phyloP scores from a whole-genome alignment of 2,329 filamentous ascomycete species.

The Scortechinia acanthostroma region DNA sequence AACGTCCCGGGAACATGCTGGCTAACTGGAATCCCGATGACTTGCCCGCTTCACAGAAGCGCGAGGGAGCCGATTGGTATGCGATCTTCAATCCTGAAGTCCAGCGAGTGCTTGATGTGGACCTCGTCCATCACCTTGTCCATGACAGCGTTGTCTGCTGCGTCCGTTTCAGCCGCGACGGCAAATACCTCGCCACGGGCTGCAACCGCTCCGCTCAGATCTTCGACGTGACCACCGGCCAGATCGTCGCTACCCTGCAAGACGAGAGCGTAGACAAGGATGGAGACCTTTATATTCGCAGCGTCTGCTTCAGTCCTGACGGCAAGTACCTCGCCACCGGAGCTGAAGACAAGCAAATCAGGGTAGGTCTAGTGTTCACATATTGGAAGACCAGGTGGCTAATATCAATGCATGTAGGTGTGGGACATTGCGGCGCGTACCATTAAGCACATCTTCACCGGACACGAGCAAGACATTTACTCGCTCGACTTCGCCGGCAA shows the following conservation, averaged over 20 bases:
- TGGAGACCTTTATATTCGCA: constrained; percentile 92
- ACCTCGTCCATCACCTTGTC: constrained; percentile 82
- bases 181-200: constrained; percentile 90
- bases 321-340: constrained; percentile 89
- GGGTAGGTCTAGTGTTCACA: constrained; percentile 42
- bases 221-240: constrained; percentile 81
- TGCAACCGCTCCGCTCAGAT: constrained; percentile 99
- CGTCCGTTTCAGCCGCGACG: constrained; percentile 91
- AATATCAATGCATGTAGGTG: constrained; percentile 47
- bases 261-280: constrained; percentile 81
- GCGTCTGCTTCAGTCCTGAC: constrained; percentile 97
- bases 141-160: constrained; percentile 98
- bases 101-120: constrained; percentile 82
- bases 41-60: constrained; percentile 79
- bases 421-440: constrained; percentile 83
- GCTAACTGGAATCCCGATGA: constrained; percentile 83
- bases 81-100: constrained; percentile 92
- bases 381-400: constrained; percentile 7
- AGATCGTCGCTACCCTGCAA: constrained; percentile 82
- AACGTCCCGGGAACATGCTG: constrained; percentile 43
- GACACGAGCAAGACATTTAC: constrained; percentile 98
- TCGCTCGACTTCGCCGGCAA: constrained; percentile 91
- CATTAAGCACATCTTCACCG: constrained; percentile 89
- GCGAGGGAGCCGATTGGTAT: constrained; percentile 86
- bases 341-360: constrained; percentile 93